Base-by-base conservation (phyloP, 2,329 filamentous ascomycete species). In the Apiospora rasikravindrae region DNA sequence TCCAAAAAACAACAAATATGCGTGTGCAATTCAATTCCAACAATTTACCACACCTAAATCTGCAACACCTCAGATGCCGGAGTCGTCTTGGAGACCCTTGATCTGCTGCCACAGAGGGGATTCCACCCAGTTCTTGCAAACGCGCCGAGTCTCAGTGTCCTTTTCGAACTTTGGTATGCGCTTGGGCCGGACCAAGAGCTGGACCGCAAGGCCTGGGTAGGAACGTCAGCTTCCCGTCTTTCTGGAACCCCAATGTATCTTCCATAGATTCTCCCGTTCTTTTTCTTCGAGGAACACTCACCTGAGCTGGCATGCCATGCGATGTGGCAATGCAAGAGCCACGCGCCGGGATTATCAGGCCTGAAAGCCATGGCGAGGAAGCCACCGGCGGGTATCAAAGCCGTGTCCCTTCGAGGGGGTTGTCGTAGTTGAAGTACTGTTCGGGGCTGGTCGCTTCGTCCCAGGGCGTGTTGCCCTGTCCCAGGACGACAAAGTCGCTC, bases 291-390 rank as follows among this genome's bases (percentile, higher is more conserved):
- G n/a, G 33, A 22, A n/a, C 10, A 64, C 57, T 40, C 22, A 64
- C 57, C 57, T 40, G 57, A 64, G 19, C 57, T 64, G 33, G 86
- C 81, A 75, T 89, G 87, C 85, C 83, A 86, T 16, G 83, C 83
- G 69, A 86, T 86, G 75, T 86, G 84, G 77, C 84, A 86, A 74
- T 86, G 84, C 77, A 85, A 78, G 29, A 84, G 75, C 83, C 84
- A 85, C 24, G 81, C 77, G 64, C 86, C 86, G 0, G 86, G 86
- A 73, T 88, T 88, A 76, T 88, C 83, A 0, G 84, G 81, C 69
- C 79, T 76, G 77, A 86, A 88, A 0, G 83, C 86, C 40, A 88
- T 78, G 4, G 84, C 82, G 16, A 88, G 73, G 76, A 84, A 85
- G 0, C 86, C 86, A 22, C 75, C 76, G 3, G 76, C 78, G 0